phyloP scores from a whole-genome alignment of 1,139 yeast species.

The Scheffersomyces quercinus region DNA sequence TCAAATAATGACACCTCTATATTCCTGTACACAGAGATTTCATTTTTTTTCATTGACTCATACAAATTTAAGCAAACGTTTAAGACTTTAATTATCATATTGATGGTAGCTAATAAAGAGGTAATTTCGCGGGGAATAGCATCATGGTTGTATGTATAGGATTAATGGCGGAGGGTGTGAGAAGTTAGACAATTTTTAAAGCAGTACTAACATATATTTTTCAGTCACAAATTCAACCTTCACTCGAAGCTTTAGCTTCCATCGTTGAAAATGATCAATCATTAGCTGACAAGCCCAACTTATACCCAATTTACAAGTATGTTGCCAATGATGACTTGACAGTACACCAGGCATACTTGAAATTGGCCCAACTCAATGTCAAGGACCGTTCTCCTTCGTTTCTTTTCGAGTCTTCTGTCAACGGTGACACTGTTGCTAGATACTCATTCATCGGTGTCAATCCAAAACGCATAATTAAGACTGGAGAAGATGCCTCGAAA shows the following conservation, averaged over 20 bases:
- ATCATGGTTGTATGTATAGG: not conserved
- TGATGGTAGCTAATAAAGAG: no score
- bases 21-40: not conserved
- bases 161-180: no score
- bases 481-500: slow-evolving; percentile 54
- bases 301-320: slow-evolving; percentile 78
- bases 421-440: slow-evolving; percentile 86
- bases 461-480: slow-evolving; percentile 78
- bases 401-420: slow-evolving; percentile 81
- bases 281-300: slow-evolving; percentile 42
- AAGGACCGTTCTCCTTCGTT: slow-evolving; percentile 66
- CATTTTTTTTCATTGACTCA: slow-evolving; percentile 1
- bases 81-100: not conserved
- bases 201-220: slow-evolving; percentile 3
- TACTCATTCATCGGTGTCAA: slow-evolving; percentile 87
- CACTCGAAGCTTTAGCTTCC: slow-evolving; percentile 48
- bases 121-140: not conserved
- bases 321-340: slow-evolving; percentile 77
- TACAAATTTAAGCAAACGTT: not conserved
- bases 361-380: slow-evolving; percentile 72
- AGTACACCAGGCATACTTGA: slow-evolving; percentile 87
- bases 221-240: slow-evolving; percentile 58
- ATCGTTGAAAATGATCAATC: slow-evolving; percentile 36
- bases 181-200: no score
- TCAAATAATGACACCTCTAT: not conserved